Percentiles rank a stretch among this genome's conserved stretches.
phyloP scores from a whole-genome alignment of 176 grass and related monocot species.

The Oryza coarctata region DNA sequence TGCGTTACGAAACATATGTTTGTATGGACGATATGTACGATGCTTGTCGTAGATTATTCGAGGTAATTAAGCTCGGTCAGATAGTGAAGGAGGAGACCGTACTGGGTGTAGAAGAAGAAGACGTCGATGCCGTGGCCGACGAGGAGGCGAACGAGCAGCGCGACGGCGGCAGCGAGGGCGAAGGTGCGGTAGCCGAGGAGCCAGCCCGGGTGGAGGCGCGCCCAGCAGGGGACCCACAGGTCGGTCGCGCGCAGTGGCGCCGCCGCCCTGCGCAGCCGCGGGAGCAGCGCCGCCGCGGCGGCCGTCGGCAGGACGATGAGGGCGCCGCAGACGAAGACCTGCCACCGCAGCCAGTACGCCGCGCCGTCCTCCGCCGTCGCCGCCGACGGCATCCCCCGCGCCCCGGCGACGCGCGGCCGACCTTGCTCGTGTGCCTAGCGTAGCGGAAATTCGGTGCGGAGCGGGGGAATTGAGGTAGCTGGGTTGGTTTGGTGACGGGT shows the following conservation, averaged over 20 bases:
- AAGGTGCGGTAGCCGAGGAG: conserved; percentile 55
- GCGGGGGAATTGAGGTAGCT: neutral
- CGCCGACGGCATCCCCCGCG: neutral
- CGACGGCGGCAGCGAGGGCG: conserved; percentile 43
- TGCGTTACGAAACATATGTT: neutral
- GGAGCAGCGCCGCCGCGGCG: conserved; percentile 43
- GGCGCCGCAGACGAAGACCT: conserved; percentile 55
- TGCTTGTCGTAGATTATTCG: neutral
- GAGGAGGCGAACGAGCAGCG: conserved; percentile 41
- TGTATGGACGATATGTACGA: neutral
- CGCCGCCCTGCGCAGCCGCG: conserved; percentile 33
- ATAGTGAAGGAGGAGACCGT: neutral
- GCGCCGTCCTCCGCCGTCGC: conserved; percentile 40
- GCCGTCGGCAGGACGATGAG: conserved; percentile 40
- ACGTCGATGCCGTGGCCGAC: neutral
- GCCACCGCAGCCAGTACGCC: conserved; percentile 63
- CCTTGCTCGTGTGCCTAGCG: neutral
- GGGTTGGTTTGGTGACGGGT: neutral
- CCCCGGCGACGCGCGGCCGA: neutral
- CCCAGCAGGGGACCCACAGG: conserved; percentile 65
- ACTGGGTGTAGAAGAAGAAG: conserved; percentile 70
- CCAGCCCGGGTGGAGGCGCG: conserved; percentile 51
- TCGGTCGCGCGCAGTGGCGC: conserved; percentile 44
- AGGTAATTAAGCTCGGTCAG: neutral
- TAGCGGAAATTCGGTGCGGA: neutral